These are phyloP conservation scores for Moesziomyces globuligerus DNA, from an alignment of 1,284 basidiomycete species.

Conservation along the genomic window DNA sequence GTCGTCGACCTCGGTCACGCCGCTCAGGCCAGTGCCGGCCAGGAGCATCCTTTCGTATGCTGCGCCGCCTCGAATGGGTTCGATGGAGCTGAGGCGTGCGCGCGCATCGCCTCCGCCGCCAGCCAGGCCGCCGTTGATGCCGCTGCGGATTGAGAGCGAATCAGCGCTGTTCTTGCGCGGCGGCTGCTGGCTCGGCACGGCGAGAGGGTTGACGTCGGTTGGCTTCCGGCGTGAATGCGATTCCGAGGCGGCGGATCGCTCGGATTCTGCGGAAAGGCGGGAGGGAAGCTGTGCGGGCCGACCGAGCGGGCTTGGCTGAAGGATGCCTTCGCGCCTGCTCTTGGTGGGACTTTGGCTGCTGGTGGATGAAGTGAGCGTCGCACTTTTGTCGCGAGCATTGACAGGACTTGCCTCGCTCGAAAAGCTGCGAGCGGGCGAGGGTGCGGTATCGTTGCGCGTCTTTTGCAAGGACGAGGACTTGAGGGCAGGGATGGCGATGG, in stretches of 20 bases:
- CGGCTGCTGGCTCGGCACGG: conserved; percentile 17
- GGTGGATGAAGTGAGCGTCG: conserved; percentile 9
- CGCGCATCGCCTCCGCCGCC: conserved; percentile 50
- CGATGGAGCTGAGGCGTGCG: conserved; percentile 58
- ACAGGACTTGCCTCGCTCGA: conserved; percentile 5
- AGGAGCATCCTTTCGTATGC: conserved; percentile 62
- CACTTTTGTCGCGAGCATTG: conserved; percentile 3
- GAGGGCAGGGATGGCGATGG: conserved; percentile 2
- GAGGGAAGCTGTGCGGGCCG: conserved; percentile 24
- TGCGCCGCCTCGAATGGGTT: conserved; percentile 58
- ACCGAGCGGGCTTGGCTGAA: conserved; percentile 31
- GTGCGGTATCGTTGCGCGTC: background rate
- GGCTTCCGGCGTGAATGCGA: conserved; percentile 1
- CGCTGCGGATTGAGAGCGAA: conserved; percentile 21
- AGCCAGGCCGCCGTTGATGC: conserved; percentile 18
- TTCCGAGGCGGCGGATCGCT: conserved; percentile 12
- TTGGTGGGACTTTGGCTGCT: conserved; percentile 17
- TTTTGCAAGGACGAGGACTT: conserved; percentile 2
- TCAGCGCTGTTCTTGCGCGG: conserved; percentile 34
- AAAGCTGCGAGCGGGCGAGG: conserved; percentile 10
- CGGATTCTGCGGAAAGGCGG: conserved; percentile 14
- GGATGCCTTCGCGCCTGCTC: conserved; percentile 22
- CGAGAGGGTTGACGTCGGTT: conserved; percentile 3
- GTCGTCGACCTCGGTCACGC: conserved; percentile 54
- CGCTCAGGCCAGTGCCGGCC: conserved; percentile 54